Conservation (phyloP, 2,329 filamentous ascomycete genomes). For the Colletotrichum godetiae region DNA sequence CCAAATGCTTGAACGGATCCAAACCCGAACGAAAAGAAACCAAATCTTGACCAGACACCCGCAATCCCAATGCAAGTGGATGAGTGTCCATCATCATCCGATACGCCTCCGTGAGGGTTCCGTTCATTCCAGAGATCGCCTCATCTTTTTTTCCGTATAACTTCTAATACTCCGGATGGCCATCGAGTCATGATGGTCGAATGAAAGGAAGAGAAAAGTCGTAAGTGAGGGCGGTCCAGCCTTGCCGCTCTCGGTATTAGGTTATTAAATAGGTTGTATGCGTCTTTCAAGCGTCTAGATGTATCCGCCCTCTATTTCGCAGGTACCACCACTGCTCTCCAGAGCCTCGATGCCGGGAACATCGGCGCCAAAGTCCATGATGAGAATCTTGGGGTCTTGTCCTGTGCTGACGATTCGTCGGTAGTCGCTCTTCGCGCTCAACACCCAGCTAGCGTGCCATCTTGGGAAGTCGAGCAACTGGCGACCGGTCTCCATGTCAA, state of each 20-base stretch:
- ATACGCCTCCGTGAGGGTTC: slow-evolving; percentile 20
- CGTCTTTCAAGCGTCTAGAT: slow-evolving; percentile 40
- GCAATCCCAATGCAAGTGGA: slow-evolving; percentile 18
- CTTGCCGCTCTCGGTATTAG: slow-evolving; percentile 33
- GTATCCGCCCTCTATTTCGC: slow-evolving; percentile 44
- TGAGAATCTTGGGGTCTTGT: slow-evolving; percentile 90
- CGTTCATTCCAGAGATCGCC: background rate
- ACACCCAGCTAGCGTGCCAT: slow-evolving; percentile 97
- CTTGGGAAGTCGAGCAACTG: slow-evolving; percentile 88
- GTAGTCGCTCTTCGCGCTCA: slow-evolving; percentile 96
- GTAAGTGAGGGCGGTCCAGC: slow-evolving; percentile 32
- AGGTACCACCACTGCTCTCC: slow-evolving; percentile 57
- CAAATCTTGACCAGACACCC: slow-evolving; percentile 5
- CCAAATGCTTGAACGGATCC: background rate
- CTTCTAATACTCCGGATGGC: slow-evolving; percentile 2
- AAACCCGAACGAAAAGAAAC: background rate
- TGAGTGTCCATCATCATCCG: slow-evolving; percentile 1
- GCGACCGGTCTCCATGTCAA: slow-evolving; percentile 83
- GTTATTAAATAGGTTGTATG: slow-evolving; percentile 21
- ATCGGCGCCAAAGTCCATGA: slow-evolving; percentile 88
- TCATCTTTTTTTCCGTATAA: slow-evolving; percentile 12
- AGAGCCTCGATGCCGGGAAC: slow-evolving; percentile 69
- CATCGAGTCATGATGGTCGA: slow-evolving; percentile 6
- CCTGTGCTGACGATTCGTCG: slow-evolving; percentile 93
- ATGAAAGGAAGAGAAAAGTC: background rate